Evolutionary conservation across 176 grass and related monocot genomes (phyloP).

Genomic region (Elaeis guineensis): DNA sequence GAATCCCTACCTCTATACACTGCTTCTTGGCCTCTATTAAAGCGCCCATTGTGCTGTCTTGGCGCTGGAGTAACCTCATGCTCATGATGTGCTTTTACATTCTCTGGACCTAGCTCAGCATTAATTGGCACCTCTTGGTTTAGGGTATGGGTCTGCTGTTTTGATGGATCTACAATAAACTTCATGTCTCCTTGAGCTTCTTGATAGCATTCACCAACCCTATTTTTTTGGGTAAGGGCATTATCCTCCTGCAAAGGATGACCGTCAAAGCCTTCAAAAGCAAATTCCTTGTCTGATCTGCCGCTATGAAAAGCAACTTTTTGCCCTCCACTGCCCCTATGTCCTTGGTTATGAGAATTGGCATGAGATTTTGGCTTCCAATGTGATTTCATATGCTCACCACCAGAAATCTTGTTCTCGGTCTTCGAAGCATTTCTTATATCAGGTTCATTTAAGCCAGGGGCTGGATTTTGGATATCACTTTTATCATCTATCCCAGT

Average conservation of each 20-base stretch:
- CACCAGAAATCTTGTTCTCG: conserved; percentile 34
- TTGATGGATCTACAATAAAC: conserved; percentile 6
- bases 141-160: conserved; percentile 6
- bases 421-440: conserved; percentile 26
- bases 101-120: conserved; percentile 4
- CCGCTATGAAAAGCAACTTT: background rate
- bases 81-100: conserved; percentile 22
- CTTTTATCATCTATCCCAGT: conserved; percentile 27
- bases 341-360: conserved; percentile 25
- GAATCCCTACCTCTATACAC: conserved; percentile 40
- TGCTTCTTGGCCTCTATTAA: conserved; percentile 37
- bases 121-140: background rate
- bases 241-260: background rate
- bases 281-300: conserved; percentile 8
- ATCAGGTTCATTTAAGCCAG: conserved; percentile 28
- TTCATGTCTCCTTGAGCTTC: background rate
- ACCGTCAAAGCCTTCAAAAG: background rate
- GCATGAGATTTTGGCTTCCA: conserved; percentile 81
- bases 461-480: conserved; percentile 9
- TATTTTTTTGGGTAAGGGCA: background rate
- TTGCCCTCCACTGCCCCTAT: conserved; percentile 27
- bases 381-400: conserved; percentile 29
- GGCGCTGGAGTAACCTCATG: conserved; percentile 27
- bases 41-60: conserved; percentile 30
- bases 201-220: background rate